These are phyloP conservation scores for Funneliformis geosporum DNA, from an alignment of 192 early-diverging fungal species.

Conservation along the genomic window DNA sequence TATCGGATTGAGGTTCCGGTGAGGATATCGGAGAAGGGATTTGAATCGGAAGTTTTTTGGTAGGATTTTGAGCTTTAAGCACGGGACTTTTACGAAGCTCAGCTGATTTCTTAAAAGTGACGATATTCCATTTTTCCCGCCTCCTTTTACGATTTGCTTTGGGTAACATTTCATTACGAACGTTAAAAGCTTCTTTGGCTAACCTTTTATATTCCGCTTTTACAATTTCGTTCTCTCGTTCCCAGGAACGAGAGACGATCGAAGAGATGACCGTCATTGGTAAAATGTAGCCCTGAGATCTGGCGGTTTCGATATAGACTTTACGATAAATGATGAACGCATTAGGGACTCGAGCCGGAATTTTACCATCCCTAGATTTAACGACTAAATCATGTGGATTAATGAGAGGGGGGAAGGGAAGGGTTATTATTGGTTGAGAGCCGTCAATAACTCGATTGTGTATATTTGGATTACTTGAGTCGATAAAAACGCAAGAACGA, in stretches of 20 bases:
- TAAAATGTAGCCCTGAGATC: neutral
- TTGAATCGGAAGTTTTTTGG: too few species aligned
- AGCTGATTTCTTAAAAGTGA: neutral
- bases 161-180: neutral
- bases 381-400: constrained; percentile 7
- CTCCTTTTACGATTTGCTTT: neutral
- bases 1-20: too few species aligned
- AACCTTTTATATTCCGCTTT: neutral
- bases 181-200: constrained; percentile 3
- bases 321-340: constrained; percentile 3
- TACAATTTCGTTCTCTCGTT: neutral
- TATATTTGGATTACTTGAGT: neutral
- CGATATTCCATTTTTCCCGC: neutral
- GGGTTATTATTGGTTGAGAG: neutral
- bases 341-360: neutral
- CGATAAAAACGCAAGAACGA: neutral
- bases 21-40: too few species aligned
- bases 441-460: neutral
- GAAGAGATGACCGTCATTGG: constrained; percentile 20
- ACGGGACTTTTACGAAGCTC: neutral
- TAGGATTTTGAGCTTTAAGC: neutral
- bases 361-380: neutral
- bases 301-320: neutral
- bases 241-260: neutral
- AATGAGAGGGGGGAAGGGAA: neutral